phyloP scores from a whole-genome alignment of 106 monocot genomes.

The Platanthera guangdongensis region DNA sequence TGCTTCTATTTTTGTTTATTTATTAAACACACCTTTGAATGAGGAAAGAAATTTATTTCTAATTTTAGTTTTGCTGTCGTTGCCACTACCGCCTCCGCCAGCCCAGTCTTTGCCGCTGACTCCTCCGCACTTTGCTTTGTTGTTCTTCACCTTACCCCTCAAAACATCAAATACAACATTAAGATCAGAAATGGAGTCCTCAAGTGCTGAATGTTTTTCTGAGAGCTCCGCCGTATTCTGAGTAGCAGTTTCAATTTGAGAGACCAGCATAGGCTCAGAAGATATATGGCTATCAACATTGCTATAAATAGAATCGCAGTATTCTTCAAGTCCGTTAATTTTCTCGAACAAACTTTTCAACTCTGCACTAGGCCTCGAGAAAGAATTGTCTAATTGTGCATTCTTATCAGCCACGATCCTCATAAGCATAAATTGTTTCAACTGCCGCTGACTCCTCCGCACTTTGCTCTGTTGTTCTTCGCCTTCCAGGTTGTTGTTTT shows the following conservation, averaged over 20 bases:
- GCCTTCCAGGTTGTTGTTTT: too few relatives aligned
- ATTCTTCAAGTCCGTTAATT: conserved; percentile 19
- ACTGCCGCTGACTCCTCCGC: too few relatives aligned
- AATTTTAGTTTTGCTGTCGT: too few relatives aligned
- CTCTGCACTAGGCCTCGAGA: conserved; percentile 33
- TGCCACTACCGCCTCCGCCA: too few relatives aligned
- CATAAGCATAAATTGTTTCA: conserved; percentile 18
- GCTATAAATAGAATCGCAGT: conserved; percentile 11
- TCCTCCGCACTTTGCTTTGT: too few relatives aligned
- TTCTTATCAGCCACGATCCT: conserved; percentile 18
- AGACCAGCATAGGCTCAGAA: conserved; percentile 17
- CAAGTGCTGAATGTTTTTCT: conserved; percentile 17
- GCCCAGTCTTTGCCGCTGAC: too few relatives aligned
- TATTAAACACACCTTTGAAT: too few relatives aligned
- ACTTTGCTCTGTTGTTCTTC: too few relatives aligned
- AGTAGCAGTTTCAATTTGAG: conserved; percentile 17
- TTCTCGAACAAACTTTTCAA: conserved; percentile 29
- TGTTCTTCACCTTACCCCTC: conserved; percentile 14
- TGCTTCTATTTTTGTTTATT: too few relatives aligned
- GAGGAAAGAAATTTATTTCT: too few relatives aligned
- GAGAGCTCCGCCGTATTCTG: conserved; percentile 21
- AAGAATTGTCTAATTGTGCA: conserved; percentile 22
- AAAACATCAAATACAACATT: conserved; percentile 18
- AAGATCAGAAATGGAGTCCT: conserved; percentile 28
- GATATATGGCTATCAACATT: conserved; percentile 15